A percentile compares a stretch with the other conserved stretches of the same genome.
Conservation (phyloP, 1,284 basidiomycete species). For the Ustilago cynodontis region DNA sequence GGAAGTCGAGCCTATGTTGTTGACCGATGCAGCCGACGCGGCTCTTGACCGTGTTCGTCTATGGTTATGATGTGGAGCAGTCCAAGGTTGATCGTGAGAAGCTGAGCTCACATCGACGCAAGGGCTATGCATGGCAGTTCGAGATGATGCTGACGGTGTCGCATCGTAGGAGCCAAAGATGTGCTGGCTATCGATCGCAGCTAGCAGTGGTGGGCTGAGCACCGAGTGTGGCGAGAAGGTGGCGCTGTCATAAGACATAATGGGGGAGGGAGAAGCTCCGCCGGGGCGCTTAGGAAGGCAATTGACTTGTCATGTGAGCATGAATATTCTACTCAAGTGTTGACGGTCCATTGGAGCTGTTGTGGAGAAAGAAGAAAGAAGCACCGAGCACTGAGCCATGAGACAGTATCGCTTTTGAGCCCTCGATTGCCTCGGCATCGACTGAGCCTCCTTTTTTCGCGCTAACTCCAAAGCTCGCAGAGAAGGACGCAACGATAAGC, state of each 20-base stretch:
- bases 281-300: conserved; percentile 1
- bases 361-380: too few species aligned
- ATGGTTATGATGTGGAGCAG: conserved; percentile 10
- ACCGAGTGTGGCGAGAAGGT: conserved; percentile 33
- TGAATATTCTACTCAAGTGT: background rate
- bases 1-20: conserved; percentile 3
- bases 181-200: conserved; percentile 45
- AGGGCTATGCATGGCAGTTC: conserved; percentile 1
- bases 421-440: too few species aligned
- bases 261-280: conserved; percentile 16
- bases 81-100: conserved; percentile 5
- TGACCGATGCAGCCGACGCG: conserved; percentile 26
- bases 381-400: background rate
- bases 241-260: conserved; percentile 39
- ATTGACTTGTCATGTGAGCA: conserved; percentile 21
- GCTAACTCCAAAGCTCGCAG: too few species aligned
- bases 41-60: conserved; percentile 31
- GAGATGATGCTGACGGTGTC: conserved; percentile 1
- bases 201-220: conserved; percentile 42
- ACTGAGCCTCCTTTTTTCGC: too few species aligned
- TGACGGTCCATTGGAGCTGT: background rate
- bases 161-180: conserved; percentile 27
- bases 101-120: background rate
- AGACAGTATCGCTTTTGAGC: too few species aligned
- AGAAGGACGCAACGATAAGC: too few species aligned